Conservation (phyloP, 805 yeast species). For the Limtongia smithiae region DNA sequence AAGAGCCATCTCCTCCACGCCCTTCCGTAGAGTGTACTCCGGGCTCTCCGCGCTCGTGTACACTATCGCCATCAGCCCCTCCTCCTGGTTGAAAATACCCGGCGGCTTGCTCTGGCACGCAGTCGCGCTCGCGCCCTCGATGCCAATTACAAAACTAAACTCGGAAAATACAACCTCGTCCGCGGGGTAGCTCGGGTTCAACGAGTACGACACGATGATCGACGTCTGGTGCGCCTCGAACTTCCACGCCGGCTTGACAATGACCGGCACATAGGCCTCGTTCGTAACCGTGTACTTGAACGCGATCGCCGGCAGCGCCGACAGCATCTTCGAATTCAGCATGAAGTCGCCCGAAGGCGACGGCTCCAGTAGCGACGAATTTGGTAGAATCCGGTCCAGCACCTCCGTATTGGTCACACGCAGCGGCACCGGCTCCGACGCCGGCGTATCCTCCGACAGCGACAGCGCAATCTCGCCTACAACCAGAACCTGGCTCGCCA, state of each 20-base stretch:
- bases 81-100: conserved; percentile 85
- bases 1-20: conserved; percentile 63
- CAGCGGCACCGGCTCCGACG: conserved; percentile 43
- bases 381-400: conserved; percentile 48
- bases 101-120: conserved; percentile 86
- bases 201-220: conserved; percentile 67
- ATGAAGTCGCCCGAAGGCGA: conserved; percentile 35
- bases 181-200: conserved; percentile 48
- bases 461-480: conserved; percentile 86
- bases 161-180: conserved; percentile 51
- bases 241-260: conserved; percentile 82
- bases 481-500: conserved; percentile 54
- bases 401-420: conserved; percentile 44
- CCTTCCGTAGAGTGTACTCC: conserved; percentile 41
- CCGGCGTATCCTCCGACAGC: conserved; percentile 44
- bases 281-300: conserved; percentile 63
- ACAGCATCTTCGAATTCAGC: conserved; percentile 2
- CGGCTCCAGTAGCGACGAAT: conserved; percentile 50
- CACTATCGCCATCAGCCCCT: conserved; percentile 84
- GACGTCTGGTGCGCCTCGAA: conserved; percentile 81
- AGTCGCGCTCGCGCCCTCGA: conserved; percentile 55
- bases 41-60: conserved; percentile 41
- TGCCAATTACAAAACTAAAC: conserved; percentile 57
- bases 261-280: conserved; percentile 54
- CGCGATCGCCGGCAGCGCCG: conserved; percentile 65